A percentile compares a stretch with the other conserved stretches of the same genome.
These are phyloP conservation scores for Backusella circina DNA, from an alignment of 192 early-diverging fungal genomes.

Conservation along the genomic window DNA sequence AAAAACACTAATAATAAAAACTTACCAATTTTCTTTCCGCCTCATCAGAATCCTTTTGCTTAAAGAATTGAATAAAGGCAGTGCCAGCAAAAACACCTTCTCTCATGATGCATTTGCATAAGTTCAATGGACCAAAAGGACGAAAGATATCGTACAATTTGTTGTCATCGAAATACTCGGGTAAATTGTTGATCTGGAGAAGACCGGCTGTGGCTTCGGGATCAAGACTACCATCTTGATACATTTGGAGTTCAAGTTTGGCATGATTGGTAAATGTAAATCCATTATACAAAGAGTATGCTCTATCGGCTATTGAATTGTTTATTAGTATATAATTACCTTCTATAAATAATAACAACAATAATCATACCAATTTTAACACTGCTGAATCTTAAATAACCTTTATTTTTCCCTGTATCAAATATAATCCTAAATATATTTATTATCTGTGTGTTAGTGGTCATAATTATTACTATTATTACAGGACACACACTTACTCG, in stretches of 20 bases:
- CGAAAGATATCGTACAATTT: conserved; percentile 35
- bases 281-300: conserved; percentile 38
- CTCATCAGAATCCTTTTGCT: conserved; percentile 22
- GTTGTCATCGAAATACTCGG: conserved; percentile 23
- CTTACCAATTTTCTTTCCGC: conserved; percentile 33
- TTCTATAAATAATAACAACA: too few species aligned
- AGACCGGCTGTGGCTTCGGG: conserved; percentile 19
- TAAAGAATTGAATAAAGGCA: conserved; percentile 40
- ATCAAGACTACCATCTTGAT: conserved; percentile 15
- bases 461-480: background rate
- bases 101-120: conserved; percentile 28
- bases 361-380: conserved; percentile 10
- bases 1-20: background rate
- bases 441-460: too few species aligned
- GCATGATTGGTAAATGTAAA: conserved; percentile 20
- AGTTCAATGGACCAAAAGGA: conserved; percentile 38
- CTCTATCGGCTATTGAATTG: conserved; percentile 26
- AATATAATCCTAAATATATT: background rate
- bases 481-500: conserved; percentile 13
- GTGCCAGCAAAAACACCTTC: conserved; percentile 17
- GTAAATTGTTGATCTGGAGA: conserved; percentile 31
- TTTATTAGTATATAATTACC: background rate
- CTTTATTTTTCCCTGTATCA: conserved; percentile 8
- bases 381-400: conserved; percentile 14
- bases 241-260: conserved; percentile 21